Percentiles rank a stretch among this genome's conserved stretches.
These are phyloP conservation scores for Colletotrichum spaethianum DNA, from an alignment of 2,329 filamentous ascomycete species.

Conservation along the genomic window DNA sequence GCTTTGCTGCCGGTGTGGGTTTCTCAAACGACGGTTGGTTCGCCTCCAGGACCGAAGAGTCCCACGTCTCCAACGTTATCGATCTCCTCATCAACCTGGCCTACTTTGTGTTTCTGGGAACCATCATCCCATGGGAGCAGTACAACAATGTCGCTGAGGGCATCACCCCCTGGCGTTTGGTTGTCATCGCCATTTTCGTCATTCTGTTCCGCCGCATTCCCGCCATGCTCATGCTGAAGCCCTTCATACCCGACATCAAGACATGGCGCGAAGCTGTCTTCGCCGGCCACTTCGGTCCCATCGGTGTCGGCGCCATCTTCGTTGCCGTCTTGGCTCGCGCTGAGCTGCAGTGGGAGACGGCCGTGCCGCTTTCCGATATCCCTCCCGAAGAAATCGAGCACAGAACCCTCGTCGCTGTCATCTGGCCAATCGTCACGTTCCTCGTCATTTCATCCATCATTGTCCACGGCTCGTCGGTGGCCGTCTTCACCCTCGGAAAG, in stretches of 20 bases:
- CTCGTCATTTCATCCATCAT: slow-evolving; percentile 94
- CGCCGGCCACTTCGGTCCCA: slow-evolving; percentile 96
- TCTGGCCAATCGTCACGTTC: slow-evolving; percentile 97
- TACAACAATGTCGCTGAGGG: slow-evolving; percentile 85
- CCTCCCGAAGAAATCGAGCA: slow-evolving; percentile 69
- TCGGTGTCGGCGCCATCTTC: slow-evolving; percentile 97
- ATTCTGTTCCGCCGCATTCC: slow-evolving; percentile 97
- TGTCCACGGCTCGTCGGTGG: slow-evolving; percentile 97
- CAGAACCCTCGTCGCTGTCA: slow-evolving; percentile 82
- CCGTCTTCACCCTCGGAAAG: slow-evolving; percentile 97
- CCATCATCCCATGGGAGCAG: slow-evolving; percentile 95
- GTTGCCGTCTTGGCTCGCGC: slow-evolving; percentile 92
- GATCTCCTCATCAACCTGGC: slow-evolving; percentile 96
- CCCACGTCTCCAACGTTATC: slow-evolving; percentile 99
- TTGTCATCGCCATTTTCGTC: slow-evolving; percentile 94
- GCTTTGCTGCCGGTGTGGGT: slow-evolving; percentile 95
- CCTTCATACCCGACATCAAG: slow-evolving; percentile 95
- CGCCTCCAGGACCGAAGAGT: slow-evolving; percentile 96
- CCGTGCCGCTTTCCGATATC: slow-evolving; percentile 79
- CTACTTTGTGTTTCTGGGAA: slow-evolving; percentile 98
- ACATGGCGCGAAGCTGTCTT: slow-evolving; percentile 98
- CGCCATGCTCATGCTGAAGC: slow-evolving; percentile 92
- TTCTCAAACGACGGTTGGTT: slow-evolving; percentile 99
- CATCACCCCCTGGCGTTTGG: slow-evolving; percentile 87
- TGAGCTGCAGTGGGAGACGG: slow-evolving; percentile 84